Evolutionary conservation across 2,329 filamentous ascomycete species (phyloP).

Genomic region (Sporothrix globosa): DNA sequence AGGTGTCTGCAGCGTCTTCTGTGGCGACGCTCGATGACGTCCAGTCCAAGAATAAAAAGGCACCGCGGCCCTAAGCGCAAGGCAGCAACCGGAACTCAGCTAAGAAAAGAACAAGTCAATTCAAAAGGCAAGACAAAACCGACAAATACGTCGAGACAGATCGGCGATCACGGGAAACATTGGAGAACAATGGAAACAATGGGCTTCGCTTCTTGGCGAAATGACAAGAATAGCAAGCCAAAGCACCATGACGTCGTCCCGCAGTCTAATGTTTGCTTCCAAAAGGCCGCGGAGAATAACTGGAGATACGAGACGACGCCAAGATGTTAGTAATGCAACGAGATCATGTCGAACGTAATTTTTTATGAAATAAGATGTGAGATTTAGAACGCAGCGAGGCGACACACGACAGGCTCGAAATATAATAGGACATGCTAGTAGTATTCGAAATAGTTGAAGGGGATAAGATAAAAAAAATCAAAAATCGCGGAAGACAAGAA

Average conservation of each 20-base stretch:
- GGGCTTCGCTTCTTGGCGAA: neutral
- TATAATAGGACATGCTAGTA: too few species aligned
- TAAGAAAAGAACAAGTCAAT: neutral
- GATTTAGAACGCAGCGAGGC: too few species aligned
- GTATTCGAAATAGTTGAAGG: too few species aligned
- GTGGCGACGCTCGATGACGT: constrained; percentile 1
- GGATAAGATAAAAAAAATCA: too few species aligned
- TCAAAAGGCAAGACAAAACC: neutral
- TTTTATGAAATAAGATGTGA: too few species aligned
- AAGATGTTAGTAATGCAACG: neutral
- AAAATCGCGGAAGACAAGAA: too few species aligned
- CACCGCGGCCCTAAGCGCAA: neutral
- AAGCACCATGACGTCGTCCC: neutral
- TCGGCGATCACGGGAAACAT: neutral
- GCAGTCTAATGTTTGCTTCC: neutral
- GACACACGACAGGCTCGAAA: too few species aligned
- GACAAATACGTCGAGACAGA: neutral
- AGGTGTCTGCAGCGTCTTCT: neutral
- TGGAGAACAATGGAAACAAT: neutral
- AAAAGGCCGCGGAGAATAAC: neutral
- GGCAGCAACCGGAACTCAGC: neutral
- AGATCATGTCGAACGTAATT: too few species aligned
- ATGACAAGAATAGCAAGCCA: neutral
- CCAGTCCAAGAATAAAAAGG: neutral
- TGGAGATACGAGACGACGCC: neutral